Conservation (phyloP, 2,329 filamentous ascomycete species). For the Cyphellophora attinorum region DNA sequence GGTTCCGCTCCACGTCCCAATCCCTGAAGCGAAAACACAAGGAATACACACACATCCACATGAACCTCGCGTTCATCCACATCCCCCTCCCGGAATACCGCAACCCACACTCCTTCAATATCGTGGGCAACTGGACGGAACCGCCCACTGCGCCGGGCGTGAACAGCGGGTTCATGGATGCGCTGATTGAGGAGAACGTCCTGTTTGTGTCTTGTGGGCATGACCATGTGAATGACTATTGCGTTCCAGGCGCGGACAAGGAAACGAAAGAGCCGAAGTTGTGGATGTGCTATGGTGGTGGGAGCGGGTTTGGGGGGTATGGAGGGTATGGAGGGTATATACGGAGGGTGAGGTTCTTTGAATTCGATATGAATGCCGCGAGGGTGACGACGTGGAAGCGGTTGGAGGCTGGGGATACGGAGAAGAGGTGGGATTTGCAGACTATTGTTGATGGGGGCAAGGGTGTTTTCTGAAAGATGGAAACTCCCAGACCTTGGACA, state of each 20-base stretch:
- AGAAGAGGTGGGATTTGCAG: slow-evolving; percentile 46
- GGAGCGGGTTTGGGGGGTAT: slow-evolving; percentile 86
- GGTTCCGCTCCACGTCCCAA: slow-evolving; percentile 76
- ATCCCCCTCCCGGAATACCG: slow-evolving; percentile 89
- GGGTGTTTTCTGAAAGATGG: slow-evolving; percentile 36
- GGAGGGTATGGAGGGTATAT: slow-evolving; percentile 81
- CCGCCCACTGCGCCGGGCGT: slow-evolving; percentile 76
- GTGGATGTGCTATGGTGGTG: slow-evolving; percentile 98
- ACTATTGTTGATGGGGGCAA: slow-evolving; percentile 51
- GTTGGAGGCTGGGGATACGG: slow-evolving; percentile 53
- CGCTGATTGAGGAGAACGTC: slow-evolving; percentile 74
- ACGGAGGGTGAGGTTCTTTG: slow-evolving; percentile 77
- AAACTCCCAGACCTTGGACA: not conserved
- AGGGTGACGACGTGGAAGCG: slow-evolving; percentile 89
- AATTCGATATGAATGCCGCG: slow-evolving; percentile 84
- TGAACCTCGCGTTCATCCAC: slow-evolving; percentile 95
- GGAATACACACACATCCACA: slow-evolving; percentile 82
- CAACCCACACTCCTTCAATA: slow-evolving; percentile 46
- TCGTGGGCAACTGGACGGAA: slow-evolving; percentile 66
- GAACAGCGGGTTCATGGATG: slow-evolving; percentile 89
- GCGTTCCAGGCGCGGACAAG: slow-evolving; percentile 52
- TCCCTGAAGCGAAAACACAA: slow-evolving; percentile 66
- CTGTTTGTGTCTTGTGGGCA: slow-evolving; percentile 86
- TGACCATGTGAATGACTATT: slow-evolving; percentile 97
- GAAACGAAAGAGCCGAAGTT: slow-evolving; percentile 54